A percentile compares a stretch with the other conserved stretches of the same genome.
These are phyloP conservation scores for Sesbania bispinosa DNA, from an alignment of 306 rosid species.

Conservation along the genomic window DNA sequence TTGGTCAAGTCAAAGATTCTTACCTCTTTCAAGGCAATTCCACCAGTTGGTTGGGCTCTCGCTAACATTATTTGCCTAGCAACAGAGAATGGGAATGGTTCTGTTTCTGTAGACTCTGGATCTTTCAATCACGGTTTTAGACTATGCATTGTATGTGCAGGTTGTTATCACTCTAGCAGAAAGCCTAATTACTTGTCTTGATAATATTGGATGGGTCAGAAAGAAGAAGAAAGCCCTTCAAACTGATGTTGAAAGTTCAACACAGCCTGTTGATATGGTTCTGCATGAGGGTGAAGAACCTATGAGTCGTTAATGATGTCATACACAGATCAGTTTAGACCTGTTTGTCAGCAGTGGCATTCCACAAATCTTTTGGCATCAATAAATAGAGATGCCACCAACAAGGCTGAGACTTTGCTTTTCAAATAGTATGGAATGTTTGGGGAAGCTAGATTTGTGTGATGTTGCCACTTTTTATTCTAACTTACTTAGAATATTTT, in stretches of 20 bases:
- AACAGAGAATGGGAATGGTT: conserved; percentile 48
- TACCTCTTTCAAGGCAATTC: conserved; percentile 50
- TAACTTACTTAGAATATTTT: conserved; percentile 64
- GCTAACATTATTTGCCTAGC: conserved; percentile 71
- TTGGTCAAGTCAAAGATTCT: conserved; percentile 44
- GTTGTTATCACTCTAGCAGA: conserved; percentile 63
- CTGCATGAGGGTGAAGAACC: conserved; percentile 37
- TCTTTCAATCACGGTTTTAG: conserved; percentile 65
- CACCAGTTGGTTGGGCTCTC: conserved; percentile 94
- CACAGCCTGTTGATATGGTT: conserved; percentile 31
- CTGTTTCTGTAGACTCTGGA: conserved; percentile 41
- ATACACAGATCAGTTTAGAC: conserved; percentile 66
- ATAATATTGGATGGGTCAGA: conserved; percentile 45
- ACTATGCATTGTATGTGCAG: conserved; percentile 56
- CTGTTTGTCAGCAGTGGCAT: conserved; percentile 91
- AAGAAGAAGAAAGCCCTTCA: conserved; percentile 45
- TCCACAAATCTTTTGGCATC: conserved; percentile 70
- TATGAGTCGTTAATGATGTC: conserved; percentile 46
- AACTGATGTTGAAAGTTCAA: conserved; percentile 38
- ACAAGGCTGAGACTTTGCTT: conserved; percentile 30
- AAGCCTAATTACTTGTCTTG: conserved; percentile 55
- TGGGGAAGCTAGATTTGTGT: conserved; percentile 55
- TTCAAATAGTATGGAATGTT: conserved; percentile 39
- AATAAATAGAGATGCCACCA: conserved; percentile 28
- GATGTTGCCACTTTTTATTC: conserved; percentile 79